Base-by-base conservation (phyloP, 2,329 filamentous ascomycete species). In the Verticillium longisporum region DNA sequence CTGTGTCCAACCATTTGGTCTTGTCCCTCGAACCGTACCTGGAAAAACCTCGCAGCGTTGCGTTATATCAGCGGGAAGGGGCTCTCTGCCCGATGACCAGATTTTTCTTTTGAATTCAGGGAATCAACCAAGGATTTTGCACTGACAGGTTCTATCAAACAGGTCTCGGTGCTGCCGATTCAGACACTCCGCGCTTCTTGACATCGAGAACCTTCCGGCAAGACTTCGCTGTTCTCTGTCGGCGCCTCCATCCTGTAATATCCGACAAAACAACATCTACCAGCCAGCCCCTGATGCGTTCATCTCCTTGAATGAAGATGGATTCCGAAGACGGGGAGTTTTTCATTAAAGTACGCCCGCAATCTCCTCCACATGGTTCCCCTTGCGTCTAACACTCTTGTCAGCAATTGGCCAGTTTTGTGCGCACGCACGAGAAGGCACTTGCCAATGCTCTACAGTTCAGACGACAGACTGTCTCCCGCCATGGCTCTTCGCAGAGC, bases 401-500 rank as follows among this genome's bases (percentile, higher is more conserved):
- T 62, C 74, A 97, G 94, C 95, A 96, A 83, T 84, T 99, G 74
- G 93, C 94, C 73, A 89, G 89, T 78, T 98, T 97, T 77, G 92
- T 99, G 77, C 92, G 93, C 65, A 97, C 92, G 61, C 92, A 99
- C 80, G 95, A 99, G 78, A 96, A 96, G 78, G 94, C 93, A 41
- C 85, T 99, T 65, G 95, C 95, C 72, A 98, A 98, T 79, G 94
- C 94, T 69, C 81, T 97, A 65, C 94, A 97, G 75, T 83, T 96
- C 68, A 88, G 89, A 74, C 87, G 91, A 69, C 88, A 91, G 70
- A 83, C 85, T 64, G 78, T 82, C 50, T 80, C 85, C 64, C 89
- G 88, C 69, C 87, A 93, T 86, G 85, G 83, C 67, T 77, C 85
- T 61, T 87, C 88, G 13, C 85, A 88, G 68, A 88, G 84, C 71